A percentile compares a stretch with the other conserved stretches of the same genome.
phyloP scores from a whole-genome alignment of 345 rosid species.

The Euclidium syriacum region DNA sequence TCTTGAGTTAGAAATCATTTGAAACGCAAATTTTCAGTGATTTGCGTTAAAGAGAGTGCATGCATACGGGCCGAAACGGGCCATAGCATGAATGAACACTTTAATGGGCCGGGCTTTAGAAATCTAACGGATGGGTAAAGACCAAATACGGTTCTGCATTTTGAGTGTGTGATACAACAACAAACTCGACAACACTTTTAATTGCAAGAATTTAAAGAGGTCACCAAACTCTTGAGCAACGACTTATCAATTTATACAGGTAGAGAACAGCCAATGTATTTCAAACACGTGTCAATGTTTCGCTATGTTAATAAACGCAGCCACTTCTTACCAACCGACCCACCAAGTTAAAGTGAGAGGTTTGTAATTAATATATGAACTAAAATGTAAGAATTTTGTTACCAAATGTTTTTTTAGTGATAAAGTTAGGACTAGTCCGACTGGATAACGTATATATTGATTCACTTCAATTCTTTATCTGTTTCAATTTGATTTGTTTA shows the following conservation, averaged over 20 bases:
- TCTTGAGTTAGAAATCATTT: not conserved
- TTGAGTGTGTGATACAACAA: not conserved
- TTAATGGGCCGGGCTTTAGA: not conserved
- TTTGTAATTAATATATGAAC: no score
- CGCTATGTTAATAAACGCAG: slow-evolving; percentile 6
- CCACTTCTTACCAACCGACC: not conserved
- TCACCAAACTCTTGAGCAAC: slow-evolving; percentile 13
- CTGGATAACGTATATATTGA: no score
- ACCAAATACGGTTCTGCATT: not conserved
- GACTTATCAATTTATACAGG: not conserved
- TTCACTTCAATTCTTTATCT: no score
- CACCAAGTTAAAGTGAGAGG: not conserved
- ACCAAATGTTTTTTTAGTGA: no score
- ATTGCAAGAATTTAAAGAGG: slow-evolving; percentile 4
- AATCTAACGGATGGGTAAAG: not conserved
- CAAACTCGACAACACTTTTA: not conserved
- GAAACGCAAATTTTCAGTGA: not conserved
- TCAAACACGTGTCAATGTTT: not conserved
- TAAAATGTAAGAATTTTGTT: not conserved
- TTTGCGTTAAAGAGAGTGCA: not conserved
- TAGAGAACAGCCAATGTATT: not conserved
- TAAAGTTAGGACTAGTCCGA: no score
- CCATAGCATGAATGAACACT: not conserved
- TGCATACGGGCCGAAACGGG: not conserved
- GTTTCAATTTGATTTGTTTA: no score